Evolutionary conservation across 2,329 filamentous ascomycete genomes (phyloP).

Genomic region (Diaporthe humulicola): DNA sequence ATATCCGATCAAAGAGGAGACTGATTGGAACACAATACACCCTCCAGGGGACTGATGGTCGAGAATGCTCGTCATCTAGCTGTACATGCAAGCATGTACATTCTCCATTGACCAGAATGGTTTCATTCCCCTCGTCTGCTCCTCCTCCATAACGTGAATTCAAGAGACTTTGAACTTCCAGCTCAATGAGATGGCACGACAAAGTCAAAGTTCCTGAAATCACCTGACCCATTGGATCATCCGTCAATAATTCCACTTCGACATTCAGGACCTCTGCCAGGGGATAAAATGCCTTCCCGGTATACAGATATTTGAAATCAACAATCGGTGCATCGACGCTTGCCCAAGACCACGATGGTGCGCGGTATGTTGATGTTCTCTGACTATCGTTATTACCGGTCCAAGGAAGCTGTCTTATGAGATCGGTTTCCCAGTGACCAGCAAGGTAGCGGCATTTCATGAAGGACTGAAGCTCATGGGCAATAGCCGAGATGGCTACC

Average conservation of each 20-base stretch:
- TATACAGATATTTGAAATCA: neutral
- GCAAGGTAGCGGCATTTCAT: neutral
- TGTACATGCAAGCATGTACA: neutral
- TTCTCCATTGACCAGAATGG: neutral
- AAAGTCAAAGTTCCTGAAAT: slow-evolving; percentile 1
- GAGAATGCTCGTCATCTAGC: neutral
- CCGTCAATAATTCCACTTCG: slow-evolving; percentile 4
- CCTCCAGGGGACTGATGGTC: neutral
- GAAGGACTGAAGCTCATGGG: neutral
- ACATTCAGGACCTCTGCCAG: neutral
- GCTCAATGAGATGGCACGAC: slow-evolving; percentile 1
- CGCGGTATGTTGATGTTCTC: neutral
- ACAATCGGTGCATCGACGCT: neutral
- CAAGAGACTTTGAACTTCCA: neutral
- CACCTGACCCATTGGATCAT: slow-evolving; percentile 6
- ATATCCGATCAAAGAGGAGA: neutral
- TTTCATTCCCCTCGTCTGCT: neutral
- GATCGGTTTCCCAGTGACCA: slow-evolving; percentile 1
- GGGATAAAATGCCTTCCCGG: neutral
- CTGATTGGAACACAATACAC: slow-evolving; percentile 6
- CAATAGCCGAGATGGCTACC: slow-evolving; percentile 10
- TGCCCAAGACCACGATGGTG: slow-evolving; percentile 4
- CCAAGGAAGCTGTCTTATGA: slow-evolving; percentile 1
- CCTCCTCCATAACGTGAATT: neutral
- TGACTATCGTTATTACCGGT: neutral